Evolutionary conservation across 2,329 filamentous ascomycete genomes (phyloP).

Genomic region (Sarocladiaceae sp.): DNA sequence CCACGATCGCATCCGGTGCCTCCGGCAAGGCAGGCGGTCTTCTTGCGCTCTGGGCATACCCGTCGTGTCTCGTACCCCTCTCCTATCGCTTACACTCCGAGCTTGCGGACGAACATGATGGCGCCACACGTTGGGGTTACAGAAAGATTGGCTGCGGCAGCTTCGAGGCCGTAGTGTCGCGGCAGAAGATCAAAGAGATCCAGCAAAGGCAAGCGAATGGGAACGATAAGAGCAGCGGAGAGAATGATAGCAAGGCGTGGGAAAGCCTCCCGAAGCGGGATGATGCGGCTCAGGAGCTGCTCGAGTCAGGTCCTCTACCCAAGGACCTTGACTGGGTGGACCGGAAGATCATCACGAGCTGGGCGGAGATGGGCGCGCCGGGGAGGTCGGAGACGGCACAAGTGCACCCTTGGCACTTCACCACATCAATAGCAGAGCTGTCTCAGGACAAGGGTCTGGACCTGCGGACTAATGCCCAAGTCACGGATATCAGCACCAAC

Average conservation of each 20-base stretch:
- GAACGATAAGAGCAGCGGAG: not conserved
- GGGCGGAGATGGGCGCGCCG: constrained; percentile 70
- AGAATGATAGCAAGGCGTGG: constrained; percentile 40
- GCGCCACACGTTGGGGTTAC: constrained; percentile 79
- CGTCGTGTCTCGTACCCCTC: constrained; percentile 72
- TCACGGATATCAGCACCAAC: constrained; percentile 58
- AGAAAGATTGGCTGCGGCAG: constrained; percentile 68
- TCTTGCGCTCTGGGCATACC: constrained; percentile 88
- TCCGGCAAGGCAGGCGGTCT: constrained; percentile 93
- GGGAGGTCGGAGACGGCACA: constrained; percentile 77
- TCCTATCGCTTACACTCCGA: constrained; percentile 80
- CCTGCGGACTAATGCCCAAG: constrained; percentile 59
- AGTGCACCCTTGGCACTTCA: constrained; percentile 89
- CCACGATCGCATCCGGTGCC: constrained; percentile 78
- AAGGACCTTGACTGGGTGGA: constrained; percentile 81
- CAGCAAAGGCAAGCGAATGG: constrained; percentile 14
- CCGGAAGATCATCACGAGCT: constrained; percentile 56
- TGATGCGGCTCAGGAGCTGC: constrained; percentile 35
- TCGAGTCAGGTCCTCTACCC: constrained; percentile 59
- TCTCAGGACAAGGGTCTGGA: constrained; percentile 64
- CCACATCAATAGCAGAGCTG: constrained; percentile 71
- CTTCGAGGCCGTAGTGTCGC: constrained; percentile 34
- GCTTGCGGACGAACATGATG: constrained; percentile 76
- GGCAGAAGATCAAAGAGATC: constrained; percentile 26
- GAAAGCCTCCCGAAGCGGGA: constrained; percentile 58